Evolutionary conservation across 352 stramenopile species (phyloP), one percentile per base, ranked within the genome.

Genomic region (Phytophthora lateralis): DNA sequence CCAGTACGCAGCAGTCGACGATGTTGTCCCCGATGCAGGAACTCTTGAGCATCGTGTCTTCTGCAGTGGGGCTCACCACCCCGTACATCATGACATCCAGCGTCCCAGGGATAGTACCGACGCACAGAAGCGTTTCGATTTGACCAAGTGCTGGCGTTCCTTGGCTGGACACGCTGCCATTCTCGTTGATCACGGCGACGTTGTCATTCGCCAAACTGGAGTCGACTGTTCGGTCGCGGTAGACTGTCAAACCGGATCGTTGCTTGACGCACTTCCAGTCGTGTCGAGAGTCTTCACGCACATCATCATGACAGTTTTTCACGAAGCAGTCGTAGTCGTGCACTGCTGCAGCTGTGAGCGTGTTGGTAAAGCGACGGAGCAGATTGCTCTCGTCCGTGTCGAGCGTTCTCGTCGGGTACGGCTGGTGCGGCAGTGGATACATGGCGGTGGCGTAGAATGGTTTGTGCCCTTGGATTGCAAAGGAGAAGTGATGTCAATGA

Each of bases 211-310:
- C 20, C 12, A 17, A 37, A 27, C 3, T 30, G 0, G 47, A 6
- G 27, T 59, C n/a, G 2, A 50, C 29, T 24, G 43, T 32, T 10
- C 32, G 52, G 15, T 85, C 62, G 6, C 69, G 66, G 59, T 79
- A 87, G 11, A 82, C 56, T 2, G 62, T 47, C 27, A 84, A 20
- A n/a, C 69, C 64, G 17, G 73, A 55, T 27, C 47, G 60, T 7
- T 43, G 65, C 46, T 78, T 80, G 42, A 82, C 34, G 1, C 68
- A 24, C 48, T 87, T 82, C 77, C 74, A 80, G 27, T 63, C 32
- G 15, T 58, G 70, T 4, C 39, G 41, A 17, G 47, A 17, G 47
- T 64, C 61, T 38, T 69, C 24, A 43, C 55, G 44, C 27, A 82
- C 44, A 35, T 57, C 52, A 15, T 64, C 65, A n/a, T 72, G 46